Base-by-base conservation (phyloP, 371 early-diverging fungal genomes). In the Nematocida ausubeli region DNA sequence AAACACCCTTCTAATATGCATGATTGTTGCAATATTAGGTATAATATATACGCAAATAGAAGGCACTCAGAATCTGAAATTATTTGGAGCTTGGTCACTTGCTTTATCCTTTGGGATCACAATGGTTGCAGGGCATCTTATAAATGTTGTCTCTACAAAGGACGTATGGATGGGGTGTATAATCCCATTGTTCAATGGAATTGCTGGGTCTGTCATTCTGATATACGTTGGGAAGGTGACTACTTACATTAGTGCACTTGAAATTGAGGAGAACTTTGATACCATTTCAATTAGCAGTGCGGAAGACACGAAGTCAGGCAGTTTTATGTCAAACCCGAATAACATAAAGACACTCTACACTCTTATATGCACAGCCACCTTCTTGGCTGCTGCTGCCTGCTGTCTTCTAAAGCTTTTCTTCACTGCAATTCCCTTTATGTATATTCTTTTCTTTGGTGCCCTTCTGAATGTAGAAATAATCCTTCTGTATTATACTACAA, bases 131-230 rank as follows among this genome's bases (percentile, higher is more conserved):
- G 78, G 78, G 9, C 32, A 44, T 24, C 16, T 67, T 30, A 52
- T 75, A 6, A 56, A 75, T 34, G 5, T 16, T 16, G 35, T 64
- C 19, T 44, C 78, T 19, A 6, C n/a, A 14, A n/a, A 39, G 34
- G 35, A 64, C 12, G n/a, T 28, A 12, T 65, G 65, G 78, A 9
- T 75, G 9, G 78, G 67, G 50, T 30, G 44, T 24, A 24, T 75
- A 7, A 64, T 75, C 54, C 78, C 78, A 5, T 34, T 75, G 26
- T 75, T 75, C 34, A 75, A 75, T 39, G 78, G 78, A 5, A 22
- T 75, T 6, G 14, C 66, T 19, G 78, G 78, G 6, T 63, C 65
- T 12, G 35, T 75, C 9, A 55, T 63, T 52, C 65, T 75, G 5
- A 66, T 75, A 19, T 75, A 75, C 54, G 50, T 63, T 14, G 50